Evolutionary conservation across 371 early-diverging fungal genomes (phyloP).

Genomic region (Mucor plumbeus): DNA sequence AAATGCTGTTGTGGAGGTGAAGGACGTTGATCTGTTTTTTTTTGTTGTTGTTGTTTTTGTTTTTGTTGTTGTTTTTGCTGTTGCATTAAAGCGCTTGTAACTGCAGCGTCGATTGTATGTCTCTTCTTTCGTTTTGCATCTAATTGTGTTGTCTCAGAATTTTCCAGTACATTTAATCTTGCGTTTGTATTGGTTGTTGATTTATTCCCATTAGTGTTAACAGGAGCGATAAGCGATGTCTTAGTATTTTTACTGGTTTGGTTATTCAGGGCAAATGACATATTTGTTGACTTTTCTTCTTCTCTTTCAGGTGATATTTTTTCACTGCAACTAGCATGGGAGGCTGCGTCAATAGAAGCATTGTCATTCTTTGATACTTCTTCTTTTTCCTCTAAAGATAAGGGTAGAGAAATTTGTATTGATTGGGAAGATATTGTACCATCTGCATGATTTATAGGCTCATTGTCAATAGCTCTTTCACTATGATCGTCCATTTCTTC

Average conservation of each 20-base stretch:
- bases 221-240: not conserved
- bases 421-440: slow-evolving; percentile 1
- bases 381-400: not conserved
- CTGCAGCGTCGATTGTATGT: slow-evolving; percentile 14
- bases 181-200: not conserved
- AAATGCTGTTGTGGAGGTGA: not conserved
- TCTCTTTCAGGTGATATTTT: slow-evolving; percentile 2
- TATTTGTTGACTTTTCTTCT: not conserved
- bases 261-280: not conserved
- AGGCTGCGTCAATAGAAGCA: not conserved
- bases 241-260: not conserved
- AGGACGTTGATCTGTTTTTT: not conserved
- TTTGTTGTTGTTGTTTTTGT: not conserved
- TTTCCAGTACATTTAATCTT: not conserved
- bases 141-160: not conserved
- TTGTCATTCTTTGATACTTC: not conserved
- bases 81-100: slow-evolving; percentile 1
- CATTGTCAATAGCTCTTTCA: slow-evolving; percentile 64
- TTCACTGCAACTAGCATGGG: not conserved
- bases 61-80: too few relatives aligned
- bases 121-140: slow-evolving; percentile 8
- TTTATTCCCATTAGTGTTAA: not conserved
- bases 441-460: slow-evolving; percentile 29
- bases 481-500: not conserved
- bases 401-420: slow-evolving; percentile 9